Percentiles rank a stretch among this genome's conserved stretches.
Evolutionary conservation across 2,329 filamentous ascomycete genomes (phyloP).

Genomic region (Aspergillus sp.): DNA sequence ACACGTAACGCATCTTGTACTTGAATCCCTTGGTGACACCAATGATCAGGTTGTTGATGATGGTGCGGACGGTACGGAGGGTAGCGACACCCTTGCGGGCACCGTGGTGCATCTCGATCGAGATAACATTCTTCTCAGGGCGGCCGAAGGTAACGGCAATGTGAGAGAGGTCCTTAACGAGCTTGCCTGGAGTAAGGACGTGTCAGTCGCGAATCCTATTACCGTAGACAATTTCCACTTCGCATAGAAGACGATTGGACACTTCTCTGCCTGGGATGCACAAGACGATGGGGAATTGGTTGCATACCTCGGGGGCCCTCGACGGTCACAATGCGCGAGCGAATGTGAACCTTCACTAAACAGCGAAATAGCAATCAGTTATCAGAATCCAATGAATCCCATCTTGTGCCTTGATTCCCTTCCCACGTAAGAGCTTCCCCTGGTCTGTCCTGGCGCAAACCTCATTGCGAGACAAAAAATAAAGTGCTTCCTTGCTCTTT

Average conservation of each 20-base stretch:
- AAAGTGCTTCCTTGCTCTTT: background rate
- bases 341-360: constrained; percentile 95
- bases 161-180: constrained; percentile 94
- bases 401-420: background rate
- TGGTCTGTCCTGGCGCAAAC: constrained; percentile 1
- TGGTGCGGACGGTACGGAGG: constrained; percentile 92
- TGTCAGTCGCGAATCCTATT: constrained; percentile 7
- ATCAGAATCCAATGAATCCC: constrained; percentile 5
- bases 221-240: background rate
- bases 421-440: background rate
- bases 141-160: constrained; percentile 91
- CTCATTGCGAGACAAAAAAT: background rate
- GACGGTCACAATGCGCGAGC: constrained; percentile 92
- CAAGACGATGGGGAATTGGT: background rate
- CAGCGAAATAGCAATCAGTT: constrained; percentile 23
- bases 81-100: constrained; percentile 95
- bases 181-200: constrained; percentile 60
- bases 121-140: constrained; percentile 78
- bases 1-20: constrained; percentile 99
- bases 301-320: constrained; percentile 83
- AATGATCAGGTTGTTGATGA: constrained; percentile 98
- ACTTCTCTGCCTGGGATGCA: background rate
- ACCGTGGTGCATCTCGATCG: constrained; percentile 98
- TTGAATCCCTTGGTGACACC: constrained; percentile 99
- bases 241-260: background rate